Percentiles rank a stretch among this genome's conserved stretches.
phyloP scores from a whole-genome alignment of 371 early-diverging fungal species.

The Mortierella sp. region DNA sequence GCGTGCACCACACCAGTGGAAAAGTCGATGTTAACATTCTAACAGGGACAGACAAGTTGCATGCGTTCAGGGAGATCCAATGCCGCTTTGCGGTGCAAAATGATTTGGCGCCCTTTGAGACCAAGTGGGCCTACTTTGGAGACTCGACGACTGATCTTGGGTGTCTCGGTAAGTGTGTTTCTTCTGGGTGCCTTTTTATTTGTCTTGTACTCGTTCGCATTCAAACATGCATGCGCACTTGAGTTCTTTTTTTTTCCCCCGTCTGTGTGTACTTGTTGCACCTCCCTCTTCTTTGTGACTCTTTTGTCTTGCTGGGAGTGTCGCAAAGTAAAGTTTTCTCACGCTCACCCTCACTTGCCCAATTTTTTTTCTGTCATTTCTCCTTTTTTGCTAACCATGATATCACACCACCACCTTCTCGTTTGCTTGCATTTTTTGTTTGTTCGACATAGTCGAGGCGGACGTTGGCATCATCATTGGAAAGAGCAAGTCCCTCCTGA shows the following conservation, averaged over 20 bases:
- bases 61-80: conserved; percentile 45
- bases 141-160: conserved; percentile 55
- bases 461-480: conserved; percentile 69
- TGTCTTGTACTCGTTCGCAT: neutral
- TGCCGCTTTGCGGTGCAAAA: conserved; percentile 35
- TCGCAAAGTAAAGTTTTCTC: neutral
- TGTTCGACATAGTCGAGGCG: conserved; percentile 57
- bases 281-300: neutral
- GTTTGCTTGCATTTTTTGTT: neutral
- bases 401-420: neutral
- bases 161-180: conserved; percentile 40
- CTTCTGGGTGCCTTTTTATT: neutral
- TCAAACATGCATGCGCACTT: neutral
- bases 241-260: neutral
- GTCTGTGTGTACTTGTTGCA: neutral
- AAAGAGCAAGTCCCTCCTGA: conserved; percentile 57
- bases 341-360: neutral
- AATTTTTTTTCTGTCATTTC: neutral
- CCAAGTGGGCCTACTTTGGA: conserved; percentile 53
- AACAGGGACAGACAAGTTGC: conserved; percentile 53
- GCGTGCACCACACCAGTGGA: conserved; percentile 32
- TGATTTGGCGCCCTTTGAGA: conserved; percentile 23
- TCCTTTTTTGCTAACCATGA: neutral
- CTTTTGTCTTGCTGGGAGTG: neutral
- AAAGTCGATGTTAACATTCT: conserved; percentile 35